phyloP scores from a whole-genome alignment of 2,329 filamentous ascomycete genomes.

The Botryotinia globosa region DNA sequence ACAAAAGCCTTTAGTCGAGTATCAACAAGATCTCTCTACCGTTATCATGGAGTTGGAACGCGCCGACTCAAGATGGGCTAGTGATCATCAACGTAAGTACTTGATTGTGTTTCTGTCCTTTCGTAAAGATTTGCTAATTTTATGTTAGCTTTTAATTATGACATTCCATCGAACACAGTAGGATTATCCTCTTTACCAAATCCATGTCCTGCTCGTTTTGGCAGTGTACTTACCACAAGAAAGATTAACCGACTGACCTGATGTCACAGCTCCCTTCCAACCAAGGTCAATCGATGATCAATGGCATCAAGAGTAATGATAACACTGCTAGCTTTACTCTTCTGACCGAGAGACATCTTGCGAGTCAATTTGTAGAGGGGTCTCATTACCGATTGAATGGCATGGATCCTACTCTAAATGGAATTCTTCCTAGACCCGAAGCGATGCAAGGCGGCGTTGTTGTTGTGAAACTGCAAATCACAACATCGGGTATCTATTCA shows the following conservation, averaged over 20 bases:
- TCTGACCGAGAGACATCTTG: neutral
- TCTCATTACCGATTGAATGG: slow-evolving; percentile 14
- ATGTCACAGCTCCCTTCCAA: slow-evolving; percentile 5
- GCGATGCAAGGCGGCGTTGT: slow-evolving; percentile 7
- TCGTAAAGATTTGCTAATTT: neutral
- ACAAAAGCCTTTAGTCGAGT: neutral
- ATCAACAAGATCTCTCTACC: slow-evolving; percentile 3
- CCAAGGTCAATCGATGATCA: slow-evolving; percentile 2
- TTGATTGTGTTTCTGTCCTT: neutral
- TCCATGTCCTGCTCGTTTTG: neutral
- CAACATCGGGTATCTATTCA: slow-evolving; percentile 9
- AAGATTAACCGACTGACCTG: neutral
- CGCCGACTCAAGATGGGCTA: slow-evolving; percentile 4
- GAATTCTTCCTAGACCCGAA: neutral
- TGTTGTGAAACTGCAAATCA: slow-evolving; percentile 10
- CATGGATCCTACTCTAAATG: slow-evolving; percentile 5
- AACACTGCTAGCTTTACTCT: slow-evolving; percentile 14
- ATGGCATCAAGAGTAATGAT: neutral
- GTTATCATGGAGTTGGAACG: slow-evolving; percentile 10
- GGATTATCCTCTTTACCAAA: neutral
- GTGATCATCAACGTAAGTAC: slow-evolving; percentile 11
- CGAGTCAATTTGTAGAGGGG: slow-evolving; percentile 16
- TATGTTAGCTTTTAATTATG: slow-evolving; percentile 2
- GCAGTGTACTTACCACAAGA: neutral
- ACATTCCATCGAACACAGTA: slow-evolving; percentile 2